A percentile compares a stretch with the other conserved stretches of the same genome.
Evolutionary conservation across 495 filamentous ascomycete species (phyloP).

Genomic region (Viridothelium virens): DNA sequence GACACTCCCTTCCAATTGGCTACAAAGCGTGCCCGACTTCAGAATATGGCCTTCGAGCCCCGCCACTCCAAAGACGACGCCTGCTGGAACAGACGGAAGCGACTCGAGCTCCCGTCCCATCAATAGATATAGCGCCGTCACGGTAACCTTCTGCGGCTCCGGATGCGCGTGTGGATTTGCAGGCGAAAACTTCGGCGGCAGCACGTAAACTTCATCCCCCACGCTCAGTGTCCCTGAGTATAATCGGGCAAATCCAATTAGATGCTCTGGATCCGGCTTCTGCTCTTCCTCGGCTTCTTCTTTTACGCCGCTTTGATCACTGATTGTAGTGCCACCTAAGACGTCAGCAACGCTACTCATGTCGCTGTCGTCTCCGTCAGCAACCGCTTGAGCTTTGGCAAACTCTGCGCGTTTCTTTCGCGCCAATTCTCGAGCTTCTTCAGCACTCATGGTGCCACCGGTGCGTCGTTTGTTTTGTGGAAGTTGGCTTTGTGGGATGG

Average conservation of each 20-base stretch:
- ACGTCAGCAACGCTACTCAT: conserved; percentile 43
- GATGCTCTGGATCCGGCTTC: conserved; percentile 64
- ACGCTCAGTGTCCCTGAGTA: conserved; percentile 86
- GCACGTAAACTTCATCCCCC: conserved; percentile 82
- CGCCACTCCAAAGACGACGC: conserved; percentile 91
- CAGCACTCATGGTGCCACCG: conserved; percentile 63
- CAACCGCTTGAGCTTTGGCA: conserved; percentile 60
- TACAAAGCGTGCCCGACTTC: conserved; percentile 91
- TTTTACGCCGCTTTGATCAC: conserved; percentile 31
- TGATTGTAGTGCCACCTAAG: conserved; percentile 46
- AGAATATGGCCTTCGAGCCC: conserved; percentile 85
- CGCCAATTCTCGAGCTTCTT: conserved; percentile 80
- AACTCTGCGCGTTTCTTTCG: conserved; percentile 85
- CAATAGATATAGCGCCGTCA: conserved; percentile 86
- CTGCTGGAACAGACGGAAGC: conserved; percentile 77
- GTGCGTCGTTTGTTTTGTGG: conserved; percentile 66
- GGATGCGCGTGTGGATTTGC: conserved; percentile 65
- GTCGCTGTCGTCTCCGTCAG: conserved; percentile 37
- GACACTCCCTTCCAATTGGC: conserved; percentile 75
- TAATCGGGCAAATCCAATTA: conserved; percentile 90
- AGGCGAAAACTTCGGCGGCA: conserved; percentile 86
- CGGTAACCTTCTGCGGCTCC: conserved; percentile 71
- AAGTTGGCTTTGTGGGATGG: conserved; percentile 84
- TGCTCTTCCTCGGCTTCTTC: conserved; percentile 31
- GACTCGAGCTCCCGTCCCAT: conserved; percentile 89